Evolutionary conservation across 2,329 filamentous ascomycete genomes (phyloP), one percentile per base, ranked within the genome.

Genomic region (Pleoardoris graminearum): DNA sequence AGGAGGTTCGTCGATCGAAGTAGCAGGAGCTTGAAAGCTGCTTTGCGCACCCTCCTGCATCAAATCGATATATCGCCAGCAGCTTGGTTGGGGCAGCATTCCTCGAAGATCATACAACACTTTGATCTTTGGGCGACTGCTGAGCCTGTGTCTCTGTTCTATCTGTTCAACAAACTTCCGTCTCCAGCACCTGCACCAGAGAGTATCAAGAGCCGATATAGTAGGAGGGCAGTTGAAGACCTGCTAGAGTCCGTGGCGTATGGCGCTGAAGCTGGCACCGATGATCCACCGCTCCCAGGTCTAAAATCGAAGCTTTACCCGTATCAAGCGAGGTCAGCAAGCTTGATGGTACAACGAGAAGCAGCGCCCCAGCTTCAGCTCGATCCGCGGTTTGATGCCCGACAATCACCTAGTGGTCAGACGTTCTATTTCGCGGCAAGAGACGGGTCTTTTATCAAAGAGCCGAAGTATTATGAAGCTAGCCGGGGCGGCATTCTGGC

Each of bases 271-370:
- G 62, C 66, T 29, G 59, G 65, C 3, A 42, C 53, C 33, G 64
- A 67, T 11, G 55, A 67, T 30, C 59, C 65, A 41, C 56, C 65
- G 6, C 29, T 89, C 0, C 65, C 73, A 1, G 88, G 87, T 0
- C 69, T 92, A 4, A 81, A 71, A 12, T 89, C 90, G 0, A 75
- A 75, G 0, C 76, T 97, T 0, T 89, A 94, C 67, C 80, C 83
- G 0, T 95, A 96, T 62, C 93, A 97, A 69, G 82, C 86, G 45
- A 82, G 87, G 38, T 93, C 91, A 1, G 87, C 88, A 0, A 90
- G 89, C 3, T 70, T 87, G 23, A 97, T 97, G 91, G 75, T 96
- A 16, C 87, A 94, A 67, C 85, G 87, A 48, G 93, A 97, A 72
- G 74, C 81, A 5, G 80, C 85, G 19, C 85, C 88, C 0, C 79